Percentiles rank a stretch among this genome's conserved stretches.
phyloP scores from a whole-genome alignment of 2,329 filamentous ascomycete genomes.

The Leptographium galeiforme region DNA sequence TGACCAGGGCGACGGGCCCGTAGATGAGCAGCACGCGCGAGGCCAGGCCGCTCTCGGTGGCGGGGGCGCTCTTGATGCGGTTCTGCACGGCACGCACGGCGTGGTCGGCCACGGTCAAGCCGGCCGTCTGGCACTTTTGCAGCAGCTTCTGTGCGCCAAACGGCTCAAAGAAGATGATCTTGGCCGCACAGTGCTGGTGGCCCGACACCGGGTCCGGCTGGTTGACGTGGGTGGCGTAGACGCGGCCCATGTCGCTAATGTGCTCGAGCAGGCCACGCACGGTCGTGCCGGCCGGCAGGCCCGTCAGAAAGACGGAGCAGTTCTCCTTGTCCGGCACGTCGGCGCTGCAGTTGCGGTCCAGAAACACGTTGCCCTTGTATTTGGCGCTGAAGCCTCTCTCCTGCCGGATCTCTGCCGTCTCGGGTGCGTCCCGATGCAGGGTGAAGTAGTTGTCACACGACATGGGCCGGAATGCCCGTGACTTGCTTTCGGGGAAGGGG shows the following conservation, averaged over 20 bases:
- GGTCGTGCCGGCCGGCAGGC: slow-evolving; percentile 28
- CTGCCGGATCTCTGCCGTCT: neutral
- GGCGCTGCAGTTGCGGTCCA: slow-evolving; percentile 25
- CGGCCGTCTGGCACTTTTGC: slow-evolving; percentile 6
- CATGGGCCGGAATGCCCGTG: no score
- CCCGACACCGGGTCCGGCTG: slow-evolving; percentile 23
- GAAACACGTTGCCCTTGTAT: slow-evolving; percentile 25
- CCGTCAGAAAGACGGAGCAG: slow-evolving; percentile 39
- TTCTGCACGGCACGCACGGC: slow-evolving; percentile 23
- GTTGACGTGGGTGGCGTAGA: slow-evolving; percentile 40
- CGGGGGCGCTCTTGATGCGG: slow-evolving; percentile 13
- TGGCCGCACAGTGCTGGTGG: slow-evolving; percentile 27
- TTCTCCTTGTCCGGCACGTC: slow-evolving; percentile 27
- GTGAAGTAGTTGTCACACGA: no score
- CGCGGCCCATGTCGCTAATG: slow-evolving; percentile 33
- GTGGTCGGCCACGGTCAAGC: slow-evolving; percentile 23
- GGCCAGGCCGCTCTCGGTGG: slow-evolving; percentile 8
- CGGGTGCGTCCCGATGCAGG: neutral
- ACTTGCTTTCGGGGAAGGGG: no score
- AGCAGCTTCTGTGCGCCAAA: slow-evolving; percentile 6
- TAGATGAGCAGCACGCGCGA: slow-evolving; percentile 38
- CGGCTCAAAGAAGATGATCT: slow-evolving; percentile 33
- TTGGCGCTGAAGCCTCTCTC: slow-evolving; percentile 18
- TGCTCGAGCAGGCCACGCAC: neutral
- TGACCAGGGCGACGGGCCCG: slow-evolving; percentile 30